Conservation (phyloP, 345 rosid species). For the Durio zibethinus region DNA sequence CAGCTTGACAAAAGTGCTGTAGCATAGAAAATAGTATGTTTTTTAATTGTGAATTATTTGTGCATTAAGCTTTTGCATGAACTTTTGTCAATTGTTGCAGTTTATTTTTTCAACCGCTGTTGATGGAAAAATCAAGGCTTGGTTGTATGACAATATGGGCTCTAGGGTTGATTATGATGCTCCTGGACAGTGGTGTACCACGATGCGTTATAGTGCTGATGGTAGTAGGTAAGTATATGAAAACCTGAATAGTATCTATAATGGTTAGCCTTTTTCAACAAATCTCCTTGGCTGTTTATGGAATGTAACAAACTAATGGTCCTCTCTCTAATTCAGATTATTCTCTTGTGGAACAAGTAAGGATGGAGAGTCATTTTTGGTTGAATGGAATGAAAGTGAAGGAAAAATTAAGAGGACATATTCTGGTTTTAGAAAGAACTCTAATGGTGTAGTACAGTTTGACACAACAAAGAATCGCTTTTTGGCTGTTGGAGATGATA, state of each 20-base stretch:
- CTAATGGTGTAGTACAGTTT: conserved; percentile 59
- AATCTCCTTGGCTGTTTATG: neutral
- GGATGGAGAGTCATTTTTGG: conserved; percentile 70
- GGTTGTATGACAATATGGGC: conserved; percentile 78
- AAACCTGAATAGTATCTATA: neutral
- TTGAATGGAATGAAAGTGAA: conserved; percentile 83
- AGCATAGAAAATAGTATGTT: neutral
- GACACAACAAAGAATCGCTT: conserved; percentile 62
- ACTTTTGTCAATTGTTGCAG: conserved; percentile 32
- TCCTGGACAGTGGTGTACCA: conserved; percentile 84
- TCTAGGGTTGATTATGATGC: conserved; percentile 88
- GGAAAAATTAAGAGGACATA: conserved; percentile 67
- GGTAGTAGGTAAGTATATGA: conserved; percentile 63
- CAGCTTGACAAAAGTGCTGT: neutral
- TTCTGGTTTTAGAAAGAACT: conserved; percentile 60
- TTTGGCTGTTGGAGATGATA: conserved; percentile 73
- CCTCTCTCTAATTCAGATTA: conserved; percentile 35
- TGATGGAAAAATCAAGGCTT: conserved; percentile 93
- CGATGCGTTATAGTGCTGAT: conserved; percentile 84
- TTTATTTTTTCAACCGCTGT: conserved; percentile 83
- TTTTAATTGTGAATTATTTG: neutral
- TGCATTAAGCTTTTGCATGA: neutral
- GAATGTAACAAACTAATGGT: neutral
- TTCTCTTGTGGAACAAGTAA: conserved; percentile 84
- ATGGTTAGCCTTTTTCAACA: neutral